phyloP scores from a whole-genome alignment of 305 asterid genomes.

The Solanum hybrid region DNA sequence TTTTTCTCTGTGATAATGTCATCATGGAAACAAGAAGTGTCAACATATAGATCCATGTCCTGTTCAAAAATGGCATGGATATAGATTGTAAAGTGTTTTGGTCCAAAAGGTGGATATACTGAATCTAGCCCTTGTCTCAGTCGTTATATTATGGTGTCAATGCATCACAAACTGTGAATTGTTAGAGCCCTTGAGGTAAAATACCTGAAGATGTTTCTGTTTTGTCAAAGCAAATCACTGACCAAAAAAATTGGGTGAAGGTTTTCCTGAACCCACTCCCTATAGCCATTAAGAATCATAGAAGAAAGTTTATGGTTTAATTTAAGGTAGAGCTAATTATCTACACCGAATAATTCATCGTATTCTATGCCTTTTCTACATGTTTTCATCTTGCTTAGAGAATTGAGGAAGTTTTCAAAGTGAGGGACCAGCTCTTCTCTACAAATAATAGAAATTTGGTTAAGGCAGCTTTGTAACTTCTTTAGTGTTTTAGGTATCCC shows the following conservation, averaged over 20 bases:
- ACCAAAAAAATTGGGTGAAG: not conserved
- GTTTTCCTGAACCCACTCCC: too few species aligned
- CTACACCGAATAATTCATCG: not conserved
- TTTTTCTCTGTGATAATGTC: not conserved
- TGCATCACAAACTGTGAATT: not conserved
- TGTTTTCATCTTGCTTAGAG: not conserved
- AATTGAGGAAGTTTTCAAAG: not conserved
- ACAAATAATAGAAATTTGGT: not conserved
- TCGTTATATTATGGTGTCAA: not conserved
- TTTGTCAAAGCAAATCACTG: not conserved
- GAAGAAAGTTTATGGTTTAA: too few species aligned
- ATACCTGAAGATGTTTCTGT: not conserved
- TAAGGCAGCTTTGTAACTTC: not conserved
- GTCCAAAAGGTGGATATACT: not conserved
- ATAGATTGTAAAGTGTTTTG: not conserved
- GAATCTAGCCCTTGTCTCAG: not conserved
- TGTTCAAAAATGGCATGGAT: not conserved
- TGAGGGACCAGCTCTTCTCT: not conserved
- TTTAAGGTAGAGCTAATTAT: too few species aligned
- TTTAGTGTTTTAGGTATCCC: not conserved
- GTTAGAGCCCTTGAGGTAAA: not conserved
- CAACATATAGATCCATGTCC: not conserved
- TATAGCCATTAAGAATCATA: too few species aligned
- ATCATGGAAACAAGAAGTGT: not conserved
- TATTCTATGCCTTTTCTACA: not conserved